Evolutionary conservation across 2,329 filamentous ascomycete genomes (phyloP).

Genomic region (Ceratocystis cacaofunesta): DNA sequence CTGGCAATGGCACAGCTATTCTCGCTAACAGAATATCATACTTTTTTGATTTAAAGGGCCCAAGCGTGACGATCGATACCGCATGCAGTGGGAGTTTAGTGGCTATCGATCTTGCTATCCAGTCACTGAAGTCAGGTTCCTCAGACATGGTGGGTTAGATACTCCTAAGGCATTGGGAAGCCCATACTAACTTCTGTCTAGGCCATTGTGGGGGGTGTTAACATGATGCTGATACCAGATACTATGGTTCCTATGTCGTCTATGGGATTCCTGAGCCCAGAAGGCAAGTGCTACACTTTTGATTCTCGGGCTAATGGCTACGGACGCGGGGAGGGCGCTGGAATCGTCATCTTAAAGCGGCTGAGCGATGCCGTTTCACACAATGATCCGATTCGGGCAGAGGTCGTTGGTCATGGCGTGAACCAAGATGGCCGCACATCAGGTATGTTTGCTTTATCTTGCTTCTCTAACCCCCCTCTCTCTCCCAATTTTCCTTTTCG

Average conservation of each 20-base stretch:
- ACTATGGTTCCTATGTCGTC: slow-evolving; percentile 42
- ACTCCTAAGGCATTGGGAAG: background rate
- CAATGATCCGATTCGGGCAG: slow-evolving; percentile 41
- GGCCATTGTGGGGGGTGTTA: slow-evolving; percentile 36
- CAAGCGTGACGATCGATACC: slow-evolving; percentile 43
- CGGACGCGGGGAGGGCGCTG: slow-evolving; percentile 47
- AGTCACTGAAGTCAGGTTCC: slow-evolving; percentile 27
- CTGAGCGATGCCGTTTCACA: slow-evolving; percentile 41
- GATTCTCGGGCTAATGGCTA: slow-evolving; percentile 49
- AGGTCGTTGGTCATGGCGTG: slow-evolving; percentile 38
- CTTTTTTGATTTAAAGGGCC: slow-evolving; percentile 39
- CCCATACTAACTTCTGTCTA: slow-evolving; percentile 20
- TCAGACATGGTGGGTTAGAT: slow-evolving; percentile 22
- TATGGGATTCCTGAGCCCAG: slow-evolving; percentile 37
- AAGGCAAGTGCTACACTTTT: slow-evolving; percentile 39
- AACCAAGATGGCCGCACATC: slow-evolving; percentile 46
- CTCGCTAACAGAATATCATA: slow-evolving; percentile 42
- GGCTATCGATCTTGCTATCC: slow-evolving; percentile 38
- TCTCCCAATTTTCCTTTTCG: no score
- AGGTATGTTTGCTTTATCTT: slow-evolving; percentile 22
- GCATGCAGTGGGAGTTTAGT: slow-evolving; percentile 43
- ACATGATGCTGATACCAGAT: slow-evolving; percentile 38
- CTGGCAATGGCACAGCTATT: slow-evolving; percentile 38
- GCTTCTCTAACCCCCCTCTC: no score
- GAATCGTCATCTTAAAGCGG: slow-evolving; percentile 44